A percentile compares a stretch with the other conserved stretches of the same genome.
Conservation (phyloP, 2,329 filamentous ascomycete genomes). For the Colletotrichum sidae region DNA sequence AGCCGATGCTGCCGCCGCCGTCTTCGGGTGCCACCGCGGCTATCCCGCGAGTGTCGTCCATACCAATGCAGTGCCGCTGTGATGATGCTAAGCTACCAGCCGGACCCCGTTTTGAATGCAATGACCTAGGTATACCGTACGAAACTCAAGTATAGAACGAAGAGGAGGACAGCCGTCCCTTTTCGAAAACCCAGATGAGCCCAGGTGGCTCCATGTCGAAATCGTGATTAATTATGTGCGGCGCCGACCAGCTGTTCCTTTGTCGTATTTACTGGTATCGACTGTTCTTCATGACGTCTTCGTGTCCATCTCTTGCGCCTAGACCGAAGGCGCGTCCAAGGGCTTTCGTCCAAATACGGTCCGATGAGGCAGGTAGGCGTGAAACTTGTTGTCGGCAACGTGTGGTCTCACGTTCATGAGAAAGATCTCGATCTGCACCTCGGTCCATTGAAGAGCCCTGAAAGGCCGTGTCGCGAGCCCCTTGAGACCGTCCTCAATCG, state of each 20-base stretch:
- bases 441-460: conserved; percentile 53
- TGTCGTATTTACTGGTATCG: background rate
- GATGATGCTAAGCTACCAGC: conserved; percentile 25
- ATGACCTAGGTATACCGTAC: conserved; percentile 23
- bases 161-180: conserved; percentile 22
- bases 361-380: conserved; percentile 55
- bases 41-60: background rate
- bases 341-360: conserved; percentile 54
- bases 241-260: background rate
- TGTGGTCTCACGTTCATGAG: conserved; percentile 55
- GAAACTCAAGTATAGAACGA: conserved; percentile 20
- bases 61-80: conserved; percentile 26
- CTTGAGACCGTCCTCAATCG: conserved; percentile 53
- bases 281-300: background rate
- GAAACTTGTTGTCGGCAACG: conserved; percentile 49
- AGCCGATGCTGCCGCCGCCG: conserved; percentile 13
- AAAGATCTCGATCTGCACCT: conserved; percentile 56
- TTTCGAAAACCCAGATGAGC: conserved; percentile 1
- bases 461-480: conserved; percentile 53
- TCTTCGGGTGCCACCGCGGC: background rate
- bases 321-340: conserved; percentile 1
- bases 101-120: conserved; percentile 18
- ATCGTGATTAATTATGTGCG: background rate
- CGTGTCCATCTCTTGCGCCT: background rate
- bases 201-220: conserved; percentile 5